Evolutionary conservation across 495 filamentous ascomycete genomes (phyloP).

Genomic region (Aspergillus biplanus): DNA sequence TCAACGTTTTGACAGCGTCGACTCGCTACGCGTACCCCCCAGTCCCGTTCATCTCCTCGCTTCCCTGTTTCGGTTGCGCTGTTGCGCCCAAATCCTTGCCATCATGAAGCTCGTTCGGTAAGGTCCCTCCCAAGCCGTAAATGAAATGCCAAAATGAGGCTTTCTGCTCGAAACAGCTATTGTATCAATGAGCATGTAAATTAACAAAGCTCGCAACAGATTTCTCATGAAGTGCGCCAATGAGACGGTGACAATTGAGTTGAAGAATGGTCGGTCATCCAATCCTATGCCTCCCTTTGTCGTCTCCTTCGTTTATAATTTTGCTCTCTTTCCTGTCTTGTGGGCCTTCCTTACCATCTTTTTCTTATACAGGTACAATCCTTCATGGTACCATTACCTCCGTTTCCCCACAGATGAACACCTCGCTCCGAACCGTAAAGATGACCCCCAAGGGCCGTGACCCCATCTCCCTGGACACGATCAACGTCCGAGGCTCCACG

Average conservation of each 20-base stretch:
- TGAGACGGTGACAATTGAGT: constrained; percentile 95
- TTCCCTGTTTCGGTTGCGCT: not conserved
- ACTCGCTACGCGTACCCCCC: not conserved
- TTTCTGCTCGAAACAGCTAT: not conserved
- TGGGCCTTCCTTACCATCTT: not conserved
- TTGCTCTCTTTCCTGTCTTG: not conserved
- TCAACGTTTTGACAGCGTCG: no score
- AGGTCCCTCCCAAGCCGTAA: constrained; percentile 31
- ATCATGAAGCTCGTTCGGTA: constrained; percentile 99
- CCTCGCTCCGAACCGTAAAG: constrained; percentile 87
- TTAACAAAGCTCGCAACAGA: constrained; percentile 50
- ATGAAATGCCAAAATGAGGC: not conserved
- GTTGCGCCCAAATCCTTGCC: constrained; percentile 20
- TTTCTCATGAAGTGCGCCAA: constrained; percentile 99
- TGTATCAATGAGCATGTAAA: not conserved
- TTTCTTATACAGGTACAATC: constrained; percentile 70
- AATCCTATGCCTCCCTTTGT: constrained; percentile 5
- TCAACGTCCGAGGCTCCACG: constrained; percentile 92
- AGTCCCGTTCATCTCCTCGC: constrained; percentile 8
- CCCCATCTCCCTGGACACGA: constrained; percentile 84
- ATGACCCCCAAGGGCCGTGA: constrained; percentile 90
- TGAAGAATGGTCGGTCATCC: constrained; percentile 83
- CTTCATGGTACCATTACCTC: constrained; percentile 94
- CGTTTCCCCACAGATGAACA: constrained; percentile 97
- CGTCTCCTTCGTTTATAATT: constrained; percentile 2